These are phyloP conservation scores for Malassezia sp. DNA, from an alignment of 1,284 basidiomycete species.

Conservation along the genomic window DNA sequence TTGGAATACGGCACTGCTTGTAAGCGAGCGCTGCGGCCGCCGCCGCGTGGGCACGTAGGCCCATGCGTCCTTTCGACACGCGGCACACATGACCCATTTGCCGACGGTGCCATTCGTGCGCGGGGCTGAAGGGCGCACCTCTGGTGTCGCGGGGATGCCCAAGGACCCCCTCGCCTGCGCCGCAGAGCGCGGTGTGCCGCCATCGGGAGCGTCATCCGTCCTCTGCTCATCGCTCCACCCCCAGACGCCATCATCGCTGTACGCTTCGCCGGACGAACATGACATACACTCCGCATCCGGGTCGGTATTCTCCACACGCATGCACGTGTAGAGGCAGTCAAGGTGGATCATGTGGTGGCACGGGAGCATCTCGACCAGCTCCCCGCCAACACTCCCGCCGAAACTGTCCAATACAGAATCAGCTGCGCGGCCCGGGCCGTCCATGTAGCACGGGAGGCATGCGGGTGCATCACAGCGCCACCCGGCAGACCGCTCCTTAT, in stretches of 20 bases:
- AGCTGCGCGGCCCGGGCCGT: conserved; percentile 12
- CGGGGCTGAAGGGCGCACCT: too few relatives aligned
- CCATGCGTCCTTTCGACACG: conserved; percentile 38
- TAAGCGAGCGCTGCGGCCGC: too few relatives aligned
- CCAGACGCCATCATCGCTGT: too few relatives aligned
- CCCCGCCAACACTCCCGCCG: conserved; percentile 13
- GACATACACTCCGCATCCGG: too few relatives aligned
- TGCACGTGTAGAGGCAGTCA: conserved; percentile 35
- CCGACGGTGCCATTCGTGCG: conserved; percentile 17
- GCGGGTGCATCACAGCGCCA: conserved; percentile 38
- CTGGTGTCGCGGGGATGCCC: too few relatives aligned
- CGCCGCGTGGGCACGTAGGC: conserved; percentile 26
- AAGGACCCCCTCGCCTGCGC: too few relatives aligned
- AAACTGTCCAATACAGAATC: too few relatives aligned
- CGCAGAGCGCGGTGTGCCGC: too few relatives aligned
- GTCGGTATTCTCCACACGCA: conserved; percentile 27
- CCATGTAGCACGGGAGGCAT: conserved; percentile 28
- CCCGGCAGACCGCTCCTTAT: conserved; percentile 24
- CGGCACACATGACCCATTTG: conserved; percentile 38
- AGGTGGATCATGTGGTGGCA: conserved; percentile 39
- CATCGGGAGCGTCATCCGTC: too few relatives aligned
- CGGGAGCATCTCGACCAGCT: conserved; percentile 26
- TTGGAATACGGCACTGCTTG: too few relatives aligned
- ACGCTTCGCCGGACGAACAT: too few relatives aligned
- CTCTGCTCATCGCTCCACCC: too few relatives aligned